These are phyloP conservation scores for Ustilago crameri DNA, from an alignment of 1,284 basidiomycete species.

Conservation along the genomic window DNA sequence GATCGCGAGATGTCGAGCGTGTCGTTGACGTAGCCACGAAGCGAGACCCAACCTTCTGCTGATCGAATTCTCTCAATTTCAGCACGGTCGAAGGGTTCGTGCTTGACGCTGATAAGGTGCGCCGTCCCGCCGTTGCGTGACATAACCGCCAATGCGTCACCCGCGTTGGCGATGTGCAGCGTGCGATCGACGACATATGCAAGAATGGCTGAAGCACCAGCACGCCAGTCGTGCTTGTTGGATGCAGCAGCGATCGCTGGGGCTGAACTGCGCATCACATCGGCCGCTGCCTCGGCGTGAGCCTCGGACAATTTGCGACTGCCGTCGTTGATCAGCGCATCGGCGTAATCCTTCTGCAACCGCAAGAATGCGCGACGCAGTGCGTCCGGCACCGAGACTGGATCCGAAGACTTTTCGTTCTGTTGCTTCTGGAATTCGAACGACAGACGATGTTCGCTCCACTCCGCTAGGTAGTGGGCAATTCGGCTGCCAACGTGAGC, in stretches of 20 bases:
- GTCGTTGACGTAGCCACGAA: constrained; percentile 92
- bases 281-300: constrained; percentile 39
- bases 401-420: constrained; percentile 30
- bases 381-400: constrained; percentile 52
- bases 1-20: constrained; percentile 89
- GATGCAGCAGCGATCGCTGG: constrained; percentile 50
- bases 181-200: constrained; percentile 85
- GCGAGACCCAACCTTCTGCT: constrained; percentile 95
- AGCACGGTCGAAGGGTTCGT: constrained; percentile 87
- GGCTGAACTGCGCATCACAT: constrained; percentile 40
- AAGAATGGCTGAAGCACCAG: constrained; percentile 80
- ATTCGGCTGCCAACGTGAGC: constrained; percentile 72
- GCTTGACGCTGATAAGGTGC: constrained; percentile 80
- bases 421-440: constrained; percentile 56
- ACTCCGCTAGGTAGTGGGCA: constrained; percentile 69
- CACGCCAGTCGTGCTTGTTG: constrained; percentile 60
- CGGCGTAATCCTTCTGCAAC: constrained; percentile 63
- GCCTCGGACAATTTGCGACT: constrained; percentile 51
- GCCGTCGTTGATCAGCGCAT: constrained; percentile 60
- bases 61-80: constrained; percentile 88
- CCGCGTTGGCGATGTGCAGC: constrained; percentile 89
- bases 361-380: constrained; percentile 64
- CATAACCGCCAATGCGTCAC: constrained; percentile 88
- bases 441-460: constrained; percentile 53
- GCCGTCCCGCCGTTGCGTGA: constrained; percentile 82